Conservation (phyloP, 2,329 filamentous ascomycete species). For the Chlorencoelia australis region DNA sequence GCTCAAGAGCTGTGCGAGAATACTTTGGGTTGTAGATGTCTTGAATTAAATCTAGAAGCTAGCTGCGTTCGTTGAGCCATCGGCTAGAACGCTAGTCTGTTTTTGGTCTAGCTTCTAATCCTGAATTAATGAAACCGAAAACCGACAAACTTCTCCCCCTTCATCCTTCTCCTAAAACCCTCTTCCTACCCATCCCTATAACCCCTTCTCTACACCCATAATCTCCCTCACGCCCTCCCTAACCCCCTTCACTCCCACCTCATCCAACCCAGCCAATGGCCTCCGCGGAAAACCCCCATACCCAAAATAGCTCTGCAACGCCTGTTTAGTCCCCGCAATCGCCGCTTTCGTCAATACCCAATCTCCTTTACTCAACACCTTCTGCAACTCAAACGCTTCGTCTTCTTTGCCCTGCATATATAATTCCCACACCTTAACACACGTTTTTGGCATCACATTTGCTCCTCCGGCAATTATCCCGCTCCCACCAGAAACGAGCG, state of each 20-base stretch:
- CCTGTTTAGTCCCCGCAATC: slow-evolving; percentile 78
- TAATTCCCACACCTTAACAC: slow-evolving; percentile 68
- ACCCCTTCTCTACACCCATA: slow-evolving; percentile 51
- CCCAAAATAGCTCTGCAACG: slow-evolving; percentile 69
- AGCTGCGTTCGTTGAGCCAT: too few relatives aligned
- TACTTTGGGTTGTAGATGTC: too few relatives aligned
- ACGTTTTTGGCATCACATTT: slow-evolving; percentile 77
- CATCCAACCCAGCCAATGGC: slow-evolving; percentile 57
- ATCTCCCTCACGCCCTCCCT: slow-evolving; percentile 49
- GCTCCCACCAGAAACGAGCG: slow-evolving; percentile 65
- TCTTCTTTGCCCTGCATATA: slow-evolving; percentile 63
- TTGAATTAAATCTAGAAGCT: too few relatives aligned
- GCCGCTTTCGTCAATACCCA: slow-evolving; percentile 77
- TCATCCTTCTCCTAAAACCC: too few relatives aligned
- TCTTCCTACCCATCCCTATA: too few relatives aligned
- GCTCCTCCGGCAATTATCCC: slow-evolving; percentile 81
- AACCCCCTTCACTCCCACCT: slow-evolving; percentile 43
- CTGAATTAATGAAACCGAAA: too few relatives aligned
- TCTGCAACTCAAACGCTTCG: slow-evolving; percentile 67
- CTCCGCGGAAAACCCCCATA: slow-evolving; percentile 69
- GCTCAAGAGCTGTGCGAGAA: too few relatives aligned
- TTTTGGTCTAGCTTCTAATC: too few relatives aligned
- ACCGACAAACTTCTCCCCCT: too few relatives aligned
- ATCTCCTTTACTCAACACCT: slow-evolving; percentile 66
- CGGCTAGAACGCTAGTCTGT: too few relatives aligned